Percentiles rank a stretch among this genome's conserved stretches.
phyloP scores from a whole-genome alignment of 2,329 filamentous ascomycete species.

The Chalaropsis ovoidea region DNA sequence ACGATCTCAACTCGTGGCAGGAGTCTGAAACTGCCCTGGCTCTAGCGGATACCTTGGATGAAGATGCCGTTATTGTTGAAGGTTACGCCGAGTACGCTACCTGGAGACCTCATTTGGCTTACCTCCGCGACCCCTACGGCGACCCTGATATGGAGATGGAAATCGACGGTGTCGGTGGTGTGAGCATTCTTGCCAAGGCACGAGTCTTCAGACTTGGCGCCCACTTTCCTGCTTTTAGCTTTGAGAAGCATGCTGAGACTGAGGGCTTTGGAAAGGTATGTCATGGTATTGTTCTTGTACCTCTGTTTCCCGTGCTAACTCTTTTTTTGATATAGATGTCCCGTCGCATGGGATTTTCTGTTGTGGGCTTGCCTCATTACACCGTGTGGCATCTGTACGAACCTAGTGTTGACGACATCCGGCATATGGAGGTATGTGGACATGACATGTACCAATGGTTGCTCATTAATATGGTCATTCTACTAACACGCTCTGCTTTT shows the following conservation, averaged over 20 bases:
- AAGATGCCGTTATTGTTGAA: conserved; percentile 97
- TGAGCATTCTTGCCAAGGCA: conserved; percentile 93
- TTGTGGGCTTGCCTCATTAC: conserved; percentile 92
- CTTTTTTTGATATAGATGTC: conserved; percentile 61
- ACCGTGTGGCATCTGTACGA: conserved; percentile 99
- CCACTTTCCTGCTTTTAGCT: conserved; percentile 96
- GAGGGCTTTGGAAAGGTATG: conserved; percentile 95
- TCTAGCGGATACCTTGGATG: conserved; percentile 86
- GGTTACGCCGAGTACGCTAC: conserved; percentile 98
- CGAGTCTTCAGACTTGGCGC: conserved; percentile 89
- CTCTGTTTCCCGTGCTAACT: conserved; percentile 23
- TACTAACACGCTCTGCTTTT: conserved; percentile 25
- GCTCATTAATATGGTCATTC: background rate
- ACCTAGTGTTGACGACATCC: conserved; percentile 92
- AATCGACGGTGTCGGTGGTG: conserved; percentile 92
- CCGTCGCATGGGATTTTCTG: conserved; percentile 88
- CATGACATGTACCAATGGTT: background rate
- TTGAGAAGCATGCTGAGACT: conserved; percentile 96
- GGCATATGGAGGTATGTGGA: conserved; percentile 71
- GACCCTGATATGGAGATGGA: conserved; percentile 99
- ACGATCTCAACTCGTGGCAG: conserved; percentile 98
- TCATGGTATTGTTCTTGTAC: background rate
- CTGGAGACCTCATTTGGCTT: conserved; percentile 93
- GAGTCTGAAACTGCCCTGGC: conserved; percentile 94
- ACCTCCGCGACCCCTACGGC: conserved; percentile 90